phyloP scores from a whole-genome alignment of 2,329 filamentous ascomycete genomes.

The Dryadomyces quercivorus region DNA sequence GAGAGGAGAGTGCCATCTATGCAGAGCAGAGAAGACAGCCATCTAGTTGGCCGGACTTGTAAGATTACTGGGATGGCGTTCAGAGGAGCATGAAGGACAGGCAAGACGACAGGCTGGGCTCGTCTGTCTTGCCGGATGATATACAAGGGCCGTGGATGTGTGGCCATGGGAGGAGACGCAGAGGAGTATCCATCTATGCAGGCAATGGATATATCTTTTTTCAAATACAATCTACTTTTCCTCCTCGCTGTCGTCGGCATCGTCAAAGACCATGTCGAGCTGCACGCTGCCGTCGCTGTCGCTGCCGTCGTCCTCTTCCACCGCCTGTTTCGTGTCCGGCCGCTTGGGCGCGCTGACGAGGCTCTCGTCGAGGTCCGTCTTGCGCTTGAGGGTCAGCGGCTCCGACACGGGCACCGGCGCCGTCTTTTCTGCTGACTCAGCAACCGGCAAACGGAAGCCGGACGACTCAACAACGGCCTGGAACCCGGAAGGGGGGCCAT shows the following conservation, averaged over 20 bases:
- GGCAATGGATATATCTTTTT: too few species aligned
- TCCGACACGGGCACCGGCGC: slow-evolving; percentile 4
- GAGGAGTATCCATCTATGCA: too few species aligned
- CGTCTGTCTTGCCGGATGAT: neutral
- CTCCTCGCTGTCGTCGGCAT: slow-evolving; percentile 32
- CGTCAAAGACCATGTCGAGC: slow-evolving; percentile 45
- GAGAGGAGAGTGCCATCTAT: too few species aligned
- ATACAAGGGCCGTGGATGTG: neutral
- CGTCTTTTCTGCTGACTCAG: slow-evolving; percentile 12
- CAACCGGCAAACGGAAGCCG: slow-evolving; percentile 4
- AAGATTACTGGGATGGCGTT: too few species aligned
- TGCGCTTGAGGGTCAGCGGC: slow-evolving; percentile 25
- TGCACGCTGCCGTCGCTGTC: slow-evolving; percentile 42
- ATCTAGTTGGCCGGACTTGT: too few species aligned
- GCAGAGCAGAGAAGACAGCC: too few species aligned
- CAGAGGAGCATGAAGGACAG: neutral
- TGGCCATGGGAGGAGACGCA: too few species aligned
- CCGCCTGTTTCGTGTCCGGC: slow-evolving; percentile 9
- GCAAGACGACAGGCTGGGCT: neutral
- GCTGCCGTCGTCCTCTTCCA: slow-evolving; percentile 28
- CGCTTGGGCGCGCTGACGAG: slow-evolving; percentile 15
- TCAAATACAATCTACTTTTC: neutral
- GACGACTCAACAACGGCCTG: neutral
- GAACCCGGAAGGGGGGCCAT: neutral
- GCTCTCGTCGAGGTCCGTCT: slow-evolving; percentile 28